Evolutionary conservation across 192 early-diverging fungal genomes (phyloP).

Genomic region (Cladochytrium replicatum): DNA sequence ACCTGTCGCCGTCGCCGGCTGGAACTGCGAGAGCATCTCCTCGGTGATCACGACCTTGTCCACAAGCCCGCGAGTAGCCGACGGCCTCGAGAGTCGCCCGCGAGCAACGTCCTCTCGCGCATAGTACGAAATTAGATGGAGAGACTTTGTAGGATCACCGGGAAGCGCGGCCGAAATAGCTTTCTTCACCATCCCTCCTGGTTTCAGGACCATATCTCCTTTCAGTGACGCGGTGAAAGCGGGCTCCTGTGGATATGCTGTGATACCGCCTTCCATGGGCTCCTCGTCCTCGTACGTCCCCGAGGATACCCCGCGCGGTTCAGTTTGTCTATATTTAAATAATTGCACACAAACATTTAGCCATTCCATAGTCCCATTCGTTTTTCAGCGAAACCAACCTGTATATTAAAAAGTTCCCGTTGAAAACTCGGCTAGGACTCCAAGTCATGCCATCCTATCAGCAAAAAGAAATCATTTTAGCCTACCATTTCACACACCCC

Average conservation of each 20-base stretch:
- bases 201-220: slow-evolving; percentile 3
- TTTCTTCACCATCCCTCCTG: slow-evolving; percentile 4
- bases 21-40: too few relatives aligned
- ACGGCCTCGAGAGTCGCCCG: not conserved
- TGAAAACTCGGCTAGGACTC: slow-evolving; percentile 4
- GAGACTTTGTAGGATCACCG: not conserved
- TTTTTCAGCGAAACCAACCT: not conserved
- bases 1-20: too few relatives aligned
- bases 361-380: not conserved
- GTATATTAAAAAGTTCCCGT: slow-evolving; percentile 5
- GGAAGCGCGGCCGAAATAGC: slow-evolving; percentile 1
- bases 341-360: too few relatives aligned
- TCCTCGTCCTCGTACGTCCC: too few relatives aligned
- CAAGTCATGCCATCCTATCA: slow-evolving; percentile 8
- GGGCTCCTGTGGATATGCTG: slow-evolving; percentile 1
- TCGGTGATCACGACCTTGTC: slow-evolving; percentile 1
- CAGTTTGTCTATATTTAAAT: too few relatives aligned
- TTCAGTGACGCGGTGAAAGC: slow-evolving; percentile 4
- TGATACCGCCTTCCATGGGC: too few relatives aligned
- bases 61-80: not conserved
- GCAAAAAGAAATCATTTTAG: slow-evolving; percentile 2
- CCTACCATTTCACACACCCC: too few relatives aligned
- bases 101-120: not conserved
- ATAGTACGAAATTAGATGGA: slow-evolving; percentile 7
- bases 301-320: too few relatives aligned